These are phyloP conservation scores for Tilletia caries DNA, from an alignment of 1,284 basidiomycete species.

Conservation along the genomic window DNA sequence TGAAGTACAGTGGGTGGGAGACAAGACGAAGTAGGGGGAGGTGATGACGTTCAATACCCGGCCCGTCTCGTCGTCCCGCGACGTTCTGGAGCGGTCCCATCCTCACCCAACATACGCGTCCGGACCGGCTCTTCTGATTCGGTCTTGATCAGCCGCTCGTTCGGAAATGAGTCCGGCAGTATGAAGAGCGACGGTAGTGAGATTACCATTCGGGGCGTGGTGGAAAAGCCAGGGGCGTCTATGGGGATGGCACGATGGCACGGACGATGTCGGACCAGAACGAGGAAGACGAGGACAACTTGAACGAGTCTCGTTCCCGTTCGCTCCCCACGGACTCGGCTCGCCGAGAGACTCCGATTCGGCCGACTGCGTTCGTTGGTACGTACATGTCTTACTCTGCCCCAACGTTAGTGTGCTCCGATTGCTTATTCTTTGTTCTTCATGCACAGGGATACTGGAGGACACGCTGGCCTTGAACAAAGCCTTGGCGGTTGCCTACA, in stretches of 20 bases:
- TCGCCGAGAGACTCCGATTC: slow-evolving; percentile 47
- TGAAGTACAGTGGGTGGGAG: too few relatives aligned
- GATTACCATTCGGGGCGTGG: slow-evolving; percentile 39
- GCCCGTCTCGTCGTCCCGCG: slow-evolving; percentile 6
- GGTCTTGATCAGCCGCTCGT: background rate
- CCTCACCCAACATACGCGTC: background rate
- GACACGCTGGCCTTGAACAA: slow-evolving; percentile 53
- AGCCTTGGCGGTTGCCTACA: slow-evolving; percentile 49
- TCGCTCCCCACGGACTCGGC: slow-evolving; percentile 43
- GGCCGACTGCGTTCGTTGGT: slow-evolving; percentile 39
- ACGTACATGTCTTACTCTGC: background rate
- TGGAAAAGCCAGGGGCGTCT: background rate
- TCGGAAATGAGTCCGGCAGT: background rate
- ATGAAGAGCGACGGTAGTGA: slow-evolving; percentile 36
- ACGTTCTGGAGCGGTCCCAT: background rate
- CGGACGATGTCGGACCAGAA: slow-evolving; percentile 20
- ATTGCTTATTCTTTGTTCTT: background rate
- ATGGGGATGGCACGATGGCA: background rate
- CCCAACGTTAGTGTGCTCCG: background rate
- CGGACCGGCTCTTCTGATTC: background rate
- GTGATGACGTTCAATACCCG: slow-evolving; percentile 33
- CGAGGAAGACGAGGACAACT: slow-evolving; percentile 27
- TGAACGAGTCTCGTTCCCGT: background rate
- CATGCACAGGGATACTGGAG: slow-evolving; percentile 43
- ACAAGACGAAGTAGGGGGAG: too few relatives aligned